Base-by-base conservation (phyloP, 441 rosid species). In the Gossypium lobatum region DNA sequence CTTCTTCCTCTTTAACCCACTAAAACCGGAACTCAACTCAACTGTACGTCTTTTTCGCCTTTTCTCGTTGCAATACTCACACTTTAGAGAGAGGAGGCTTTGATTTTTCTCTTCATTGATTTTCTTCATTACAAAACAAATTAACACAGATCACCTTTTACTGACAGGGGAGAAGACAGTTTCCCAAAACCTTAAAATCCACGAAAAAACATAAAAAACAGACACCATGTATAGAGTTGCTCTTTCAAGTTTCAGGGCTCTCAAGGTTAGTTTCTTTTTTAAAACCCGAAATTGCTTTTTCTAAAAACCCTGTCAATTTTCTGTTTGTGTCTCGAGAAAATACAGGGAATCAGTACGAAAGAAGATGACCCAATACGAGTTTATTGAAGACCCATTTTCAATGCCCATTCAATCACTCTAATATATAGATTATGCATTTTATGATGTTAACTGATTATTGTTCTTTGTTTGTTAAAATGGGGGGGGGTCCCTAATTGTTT, bases 201-300 rank as follows among this genome's bases (percentile, higher is more conserved):
- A 8, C 39, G 4, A 58, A 53, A 31, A 31, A 31, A 31, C 6
- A 31, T 4, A 31, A 4, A 28, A 34, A 18, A n/a, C 31, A 57
- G 14, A 11, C 53, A 55, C 37, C 42, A 90, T 90, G 96, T 82
- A 86, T 55, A 83, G 93, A 84, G 77, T 73, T 5, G 85, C 87
- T 6, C 85, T 82, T 64, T 87, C 93, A 9, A 84, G 88, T 53
- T 80, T 86, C 48, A 75, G 88, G 76, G 79, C 84, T 80, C 79
- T 86, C 60, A 86, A 88, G 92, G 93, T 88, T 70, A 57, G 87
- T 82, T n/a, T 66, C 14, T 46, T 65, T 42, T 20, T 1, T 9
- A 20, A 13, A 11, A 34, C 4, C 23, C 34, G 52, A 61, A 23
- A 18, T n/a, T 31, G 37, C 21, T 10, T 28, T 63, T 57, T 17